These are phyloP conservation scores for Exophiala spinifera DNA, from an alignment of 2,329 filamentous ascomycete species.

Conservation along the genomic window DNA sequence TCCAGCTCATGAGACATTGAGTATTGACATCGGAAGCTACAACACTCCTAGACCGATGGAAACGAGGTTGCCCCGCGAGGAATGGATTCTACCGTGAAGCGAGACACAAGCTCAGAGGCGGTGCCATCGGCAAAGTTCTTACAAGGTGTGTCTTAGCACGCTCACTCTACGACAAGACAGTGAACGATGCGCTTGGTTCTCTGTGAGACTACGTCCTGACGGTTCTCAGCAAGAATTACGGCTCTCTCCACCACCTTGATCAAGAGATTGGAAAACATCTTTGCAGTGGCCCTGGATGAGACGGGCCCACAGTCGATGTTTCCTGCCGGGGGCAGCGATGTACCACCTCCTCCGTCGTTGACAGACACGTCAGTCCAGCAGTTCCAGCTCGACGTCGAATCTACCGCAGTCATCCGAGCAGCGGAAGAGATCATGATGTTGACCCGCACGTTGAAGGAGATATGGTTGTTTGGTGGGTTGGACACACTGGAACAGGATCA, in stretches of 20 bases:
- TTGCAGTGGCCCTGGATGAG: conserved; percentile 22
- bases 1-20: too few species aligned
- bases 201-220: neutral
- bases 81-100: conserved; percentile 14
- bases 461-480: conserved; percentile 65
- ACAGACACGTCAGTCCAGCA: conserved; percentile 56
- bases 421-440: conserved; percentile 61
- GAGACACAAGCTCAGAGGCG: conserved; percentile 13
- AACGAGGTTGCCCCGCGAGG: neutral
- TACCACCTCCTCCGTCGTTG: conserved; percentile 26
- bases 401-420: conserved; percentile 57
- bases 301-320: conserved; percentile 2
- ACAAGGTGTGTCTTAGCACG: conserved; percentile 14
- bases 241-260: conserved; percentile 24
- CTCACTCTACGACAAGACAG: too few species aligned
- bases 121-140: conserved; percentile 24
- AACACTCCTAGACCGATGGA: too few species aligned
- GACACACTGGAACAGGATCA: conserved; percentile 50
- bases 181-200: neutral
- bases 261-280: conserved; percentile 26
- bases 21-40: too few species aligned
- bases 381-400: conserved; percentile 52
- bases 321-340: neutral
- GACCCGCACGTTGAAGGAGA: conserved; percentile 62
- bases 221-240: conserved; percentile 22